Evolutionary conservation across 371 early-diverging fungal species (phyloP).

Genomic region (Mycotypha africana): DNA sequence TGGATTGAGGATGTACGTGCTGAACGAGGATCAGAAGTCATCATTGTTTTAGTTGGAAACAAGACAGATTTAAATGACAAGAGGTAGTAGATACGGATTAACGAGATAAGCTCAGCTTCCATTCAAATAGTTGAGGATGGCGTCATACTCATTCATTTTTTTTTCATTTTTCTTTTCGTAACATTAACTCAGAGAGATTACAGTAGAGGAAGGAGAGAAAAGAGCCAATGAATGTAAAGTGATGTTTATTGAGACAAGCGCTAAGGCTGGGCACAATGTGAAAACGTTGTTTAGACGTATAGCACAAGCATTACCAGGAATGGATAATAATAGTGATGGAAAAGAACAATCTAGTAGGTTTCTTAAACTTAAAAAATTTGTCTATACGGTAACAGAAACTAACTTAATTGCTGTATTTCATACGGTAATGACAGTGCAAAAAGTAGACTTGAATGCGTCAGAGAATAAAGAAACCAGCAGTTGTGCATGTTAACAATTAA

Average conservation of each 20-base stretch:
- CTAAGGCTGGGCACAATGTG: slow-evolving; percentile 93
- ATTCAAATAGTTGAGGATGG: too few species aligned
- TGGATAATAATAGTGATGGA: slow-evolving; percentile 44
- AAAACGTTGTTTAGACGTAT: slow-evolving; percentile 91
- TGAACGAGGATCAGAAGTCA: slow-evolving; percentile 94
- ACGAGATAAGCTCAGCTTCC: too few species aligned
- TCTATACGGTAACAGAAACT: too few species aligned
- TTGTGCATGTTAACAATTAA: slow-evolving; percentile 22
- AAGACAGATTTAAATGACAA: slow-evolving; percentile 95
- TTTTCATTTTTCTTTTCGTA: too few species aligned
- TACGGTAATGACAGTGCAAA: slow-evolving; percentile 28
- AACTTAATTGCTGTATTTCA: too few species aligned
- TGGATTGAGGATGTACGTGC: slow-evolving; percentile 98
- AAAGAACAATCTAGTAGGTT: slow-evolving; percentile 30
- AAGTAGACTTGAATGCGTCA: slow-evolving; percentile 22
- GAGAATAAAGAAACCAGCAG: slow-evolving; percentile 17
- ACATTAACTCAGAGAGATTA: slow-evolving; percentile 72
- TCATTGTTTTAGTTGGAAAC: slow-evolving; percentile 97
- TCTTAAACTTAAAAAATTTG: too few species aligned
- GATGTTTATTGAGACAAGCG: slow-evolving; percentile 95
- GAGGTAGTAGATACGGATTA: slow-evolving; percentile 51
- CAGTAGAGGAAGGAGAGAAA: slow-evolving; percentile 92
- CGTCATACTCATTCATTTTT: too few species aligned
- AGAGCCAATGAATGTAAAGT: slow-evolving; percentile 87
- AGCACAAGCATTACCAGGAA: slow-evolving; percentile 89